phyloP scores from a whole-genome alignment of 768 basidiomycete genomes.

The Psilocybe azurescens region DNA sequence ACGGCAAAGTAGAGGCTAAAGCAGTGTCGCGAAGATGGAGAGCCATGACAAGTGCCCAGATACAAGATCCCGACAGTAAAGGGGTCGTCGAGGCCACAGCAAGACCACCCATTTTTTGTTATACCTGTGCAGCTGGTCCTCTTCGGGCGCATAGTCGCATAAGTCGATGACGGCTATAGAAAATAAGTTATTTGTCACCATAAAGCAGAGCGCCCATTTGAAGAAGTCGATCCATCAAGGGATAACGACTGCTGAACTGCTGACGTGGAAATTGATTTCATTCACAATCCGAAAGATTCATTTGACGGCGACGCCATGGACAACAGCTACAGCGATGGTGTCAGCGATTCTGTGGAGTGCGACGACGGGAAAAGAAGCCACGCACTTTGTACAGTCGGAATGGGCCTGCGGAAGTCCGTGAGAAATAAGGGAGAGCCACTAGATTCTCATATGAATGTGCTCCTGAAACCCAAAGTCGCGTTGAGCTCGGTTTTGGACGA shows the following conservation, averaged over 20 bases:
- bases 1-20: background rate
- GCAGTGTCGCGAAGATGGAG: constrained; percentile 9
- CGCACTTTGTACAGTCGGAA: constrained; percentile 13
- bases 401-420: constrained; percentile 5
- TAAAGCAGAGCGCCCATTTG: background rate
- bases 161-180: background rate
- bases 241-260: constrained; percentile 6
- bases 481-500: constrained; percentile 11
- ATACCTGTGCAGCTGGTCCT: constrained; percentile 25
- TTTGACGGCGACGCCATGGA: constrained; percentile 27
- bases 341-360: background rate
- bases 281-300: constrained; percentile 6
- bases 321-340: constrained; percentile 26
- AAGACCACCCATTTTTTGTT: constrained; percentile 8
- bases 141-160: constrained; percentile 14
- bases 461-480: constrained; percentile 23
- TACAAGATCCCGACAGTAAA: background rate
- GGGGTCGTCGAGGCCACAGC: background rate
- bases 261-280: constrained; percentile 1
- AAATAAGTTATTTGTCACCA: background rate
- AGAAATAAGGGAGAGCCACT: constrained; percentile 1
- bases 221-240: background rate
- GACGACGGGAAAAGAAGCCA: background rate
- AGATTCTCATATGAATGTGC: constrained; percentile 2
- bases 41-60: constrained; percentile 5